These are phyloP conservation scores for Mrakiaceae sp. DNA, from an alignment of 1,284 basidiomycete genomes.

Conservation along the genomic window DNA sequence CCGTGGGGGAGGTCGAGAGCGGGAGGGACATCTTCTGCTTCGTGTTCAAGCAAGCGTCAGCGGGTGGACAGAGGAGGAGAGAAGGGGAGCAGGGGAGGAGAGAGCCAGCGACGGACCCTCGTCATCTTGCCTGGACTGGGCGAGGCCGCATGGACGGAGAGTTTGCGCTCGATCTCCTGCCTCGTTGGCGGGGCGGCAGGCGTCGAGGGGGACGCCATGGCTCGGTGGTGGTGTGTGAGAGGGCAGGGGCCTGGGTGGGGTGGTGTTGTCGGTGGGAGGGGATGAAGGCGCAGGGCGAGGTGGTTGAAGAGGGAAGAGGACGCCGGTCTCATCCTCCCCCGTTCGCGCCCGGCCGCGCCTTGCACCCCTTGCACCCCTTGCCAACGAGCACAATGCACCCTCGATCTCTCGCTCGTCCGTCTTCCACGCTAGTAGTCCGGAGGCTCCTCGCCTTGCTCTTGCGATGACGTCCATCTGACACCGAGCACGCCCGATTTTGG, in stretches of 20 bases:
- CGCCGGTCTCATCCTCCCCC: no score
- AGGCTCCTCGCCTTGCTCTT: no score
- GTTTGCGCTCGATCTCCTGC: conserved; percentile 74
- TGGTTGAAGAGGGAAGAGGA: no score
- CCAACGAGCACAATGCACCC: no score
- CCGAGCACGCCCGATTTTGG: no score
- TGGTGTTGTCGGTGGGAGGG: not conserved
- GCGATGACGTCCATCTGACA: no score
- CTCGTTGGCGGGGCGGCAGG: conserved; percentile 61
- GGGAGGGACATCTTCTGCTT: conserved; percentile 22
- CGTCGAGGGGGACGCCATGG: not conserved
- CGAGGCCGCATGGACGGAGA: conserved; percentile 45
- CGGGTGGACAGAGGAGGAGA: conserved; percentile 5
- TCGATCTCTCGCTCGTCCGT: no score
- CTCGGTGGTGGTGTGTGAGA: not conserved
- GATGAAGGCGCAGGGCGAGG: not conserved
- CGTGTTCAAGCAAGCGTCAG: not conserved
- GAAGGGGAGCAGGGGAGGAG: conserved; percentile 9
- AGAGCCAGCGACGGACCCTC: conserved; percentile 19
- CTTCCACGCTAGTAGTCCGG: no score
- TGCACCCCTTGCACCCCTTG: no score
- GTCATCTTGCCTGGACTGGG: conserved; percentile 18
- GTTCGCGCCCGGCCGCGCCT: no score
- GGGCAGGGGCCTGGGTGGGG: not conserved
- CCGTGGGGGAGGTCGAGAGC: conserved; percentile 30